These are phyloP conservation scores for Xylariaceae sp. DNA, from an alignment of 2,329 filamentous ascomycete species.

Conservation along the genomic window DNA sequence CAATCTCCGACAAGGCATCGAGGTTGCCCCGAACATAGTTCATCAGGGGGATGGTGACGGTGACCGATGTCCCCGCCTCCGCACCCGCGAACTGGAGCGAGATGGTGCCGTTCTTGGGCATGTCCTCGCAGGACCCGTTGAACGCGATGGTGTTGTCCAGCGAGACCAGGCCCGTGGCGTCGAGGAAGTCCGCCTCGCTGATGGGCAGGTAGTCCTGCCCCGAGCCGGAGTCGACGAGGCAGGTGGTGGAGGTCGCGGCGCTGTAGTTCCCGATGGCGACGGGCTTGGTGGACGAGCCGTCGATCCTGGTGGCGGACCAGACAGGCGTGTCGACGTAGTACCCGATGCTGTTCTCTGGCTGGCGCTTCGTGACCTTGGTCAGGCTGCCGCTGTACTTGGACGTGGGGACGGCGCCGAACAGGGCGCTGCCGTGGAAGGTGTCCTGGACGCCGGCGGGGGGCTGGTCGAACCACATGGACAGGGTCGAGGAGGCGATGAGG, in stretches of 20 bases:
- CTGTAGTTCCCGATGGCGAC: not conserved
- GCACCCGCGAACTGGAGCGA: not conserved
- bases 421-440: not conserved
- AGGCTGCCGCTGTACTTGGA: not conserved
- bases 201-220: slow-evolving; percentile 1
- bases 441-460: not conserved
- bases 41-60: not conserved
- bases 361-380: not conserved
- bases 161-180: not conserved
- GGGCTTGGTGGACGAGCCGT: not conserved
- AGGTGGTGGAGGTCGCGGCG: not conserved
- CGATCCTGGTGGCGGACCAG: not conserved
- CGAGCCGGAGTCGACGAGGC: not conserved
- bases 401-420: not conserved
- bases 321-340: not conserved
- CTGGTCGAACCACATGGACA: slow-evolving; percentile 1
- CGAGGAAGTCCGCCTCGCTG: not conserved
- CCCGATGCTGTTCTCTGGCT: not conserved
- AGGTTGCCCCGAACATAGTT: not conserved
- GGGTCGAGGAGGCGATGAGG: not conserved
- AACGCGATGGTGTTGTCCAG: not conserved
- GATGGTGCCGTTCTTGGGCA: not conserved
- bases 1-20: not conserved
- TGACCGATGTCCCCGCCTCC: not conserved
- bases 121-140: slow-evolving; percentile 1